These are phyloP conservation scores for Zanthoxylum bungeanum DNA, from an alignment of 345 rosid species.

Conservation along the genomic window DNA sequence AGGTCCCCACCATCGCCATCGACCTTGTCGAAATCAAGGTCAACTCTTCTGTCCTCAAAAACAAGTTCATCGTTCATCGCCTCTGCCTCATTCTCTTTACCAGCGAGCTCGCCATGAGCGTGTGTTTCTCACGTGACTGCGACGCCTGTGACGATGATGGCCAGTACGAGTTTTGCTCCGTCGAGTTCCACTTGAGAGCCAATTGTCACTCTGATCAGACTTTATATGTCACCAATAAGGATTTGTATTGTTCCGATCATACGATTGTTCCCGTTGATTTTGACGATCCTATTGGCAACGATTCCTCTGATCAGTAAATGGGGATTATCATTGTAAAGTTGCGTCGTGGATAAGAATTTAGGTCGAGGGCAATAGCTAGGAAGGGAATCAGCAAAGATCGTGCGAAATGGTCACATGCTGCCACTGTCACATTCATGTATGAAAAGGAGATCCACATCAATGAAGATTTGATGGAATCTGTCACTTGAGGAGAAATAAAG, in stretches of 20 bases:
- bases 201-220: slow-evolving; percentile 84
- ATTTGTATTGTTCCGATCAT: slow-evolving; percentile 76
- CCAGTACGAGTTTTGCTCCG: slow-evolving; percentile 95
- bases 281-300: slow-evolving; percentile 47
- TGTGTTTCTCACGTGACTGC: slow-evolving; percentile 95
- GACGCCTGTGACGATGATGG: slow-evolving; percentile 97
- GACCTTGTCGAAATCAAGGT: slow-evolving; percentile 93
- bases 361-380: slow-evolving; percentile 87
- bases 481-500: slow-evolving; percentile 63
- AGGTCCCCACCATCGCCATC: slow-evolving; percentile 94
- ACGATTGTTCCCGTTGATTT: slow-evolving; percentile 84
- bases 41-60: slow-evolving; percentile 86
- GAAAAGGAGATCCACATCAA: slow-evolving; percentile 90
- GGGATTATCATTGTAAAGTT: slow-evolving; percentile 89
- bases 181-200: slow-evolving; percentile 78
- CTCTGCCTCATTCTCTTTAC: slow-evolving; percentile 89
- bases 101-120: slow-evolving; percentile 83
- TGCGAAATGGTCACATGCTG: slow-evolving; percentile 98
- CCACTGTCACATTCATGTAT: slow-evolving; percentile 93
- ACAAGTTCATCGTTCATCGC: slow-evolving; percentile 94
- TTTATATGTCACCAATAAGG: slow-evolving; percentile 84
- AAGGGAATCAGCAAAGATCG: slow-evolving; percentile 98
- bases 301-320: slow-evolving; percentile 65
- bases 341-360: slow-evolving; percentile 81
- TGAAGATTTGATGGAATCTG: slow-evolving; percentile 85